A percentile compares a stretch with the other conserved stretches of the same genome.
Evolutionary conservation across 169 alveolate species (phyloP).

Genomic region (Eimeria sp.): DNA sequence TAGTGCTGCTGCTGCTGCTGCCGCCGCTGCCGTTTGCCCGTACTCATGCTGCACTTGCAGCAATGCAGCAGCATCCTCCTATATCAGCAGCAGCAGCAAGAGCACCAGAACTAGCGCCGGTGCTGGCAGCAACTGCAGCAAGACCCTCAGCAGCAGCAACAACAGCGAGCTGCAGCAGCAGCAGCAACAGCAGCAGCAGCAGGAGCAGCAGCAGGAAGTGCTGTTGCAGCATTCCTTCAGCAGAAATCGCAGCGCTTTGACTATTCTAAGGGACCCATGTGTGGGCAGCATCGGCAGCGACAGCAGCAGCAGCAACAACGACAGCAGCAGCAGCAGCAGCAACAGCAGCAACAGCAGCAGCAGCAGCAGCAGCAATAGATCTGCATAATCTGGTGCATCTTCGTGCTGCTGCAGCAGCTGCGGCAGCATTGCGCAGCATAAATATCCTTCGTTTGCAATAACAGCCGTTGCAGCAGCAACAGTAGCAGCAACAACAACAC

Average conservation of each 20-base stretch:
- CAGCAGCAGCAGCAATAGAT: not conserved
- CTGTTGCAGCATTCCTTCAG: not conserved
- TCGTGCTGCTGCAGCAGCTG: slow-evolving; percentile 33
- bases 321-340: slow-evolving; percentile 21
- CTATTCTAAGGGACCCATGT: not conserved
- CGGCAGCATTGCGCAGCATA: not conserved
- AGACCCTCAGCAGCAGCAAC: not conserved
- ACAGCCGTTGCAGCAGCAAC: slow-evolving; percentile 44
- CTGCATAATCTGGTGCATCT: not conserved
- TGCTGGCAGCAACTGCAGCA: not conserved
- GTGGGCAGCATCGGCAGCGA: slow-evolving; percentile 1
- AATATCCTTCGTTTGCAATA: not conserved
- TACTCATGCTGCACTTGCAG: not conserved
- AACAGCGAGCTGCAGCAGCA: not conserved
- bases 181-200: not conserved
- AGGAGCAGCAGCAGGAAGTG: not conserved
- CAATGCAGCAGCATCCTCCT: slow-evolving; percentile 7
- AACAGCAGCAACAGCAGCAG: not conserved
- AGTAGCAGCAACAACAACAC: not conserved
- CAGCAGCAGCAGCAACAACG: not conserved
- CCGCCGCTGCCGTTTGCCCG: not conserved
- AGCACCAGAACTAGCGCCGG: slow-evolving; percentile 16
- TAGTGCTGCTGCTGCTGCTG: slow-evolving; percentile 9
- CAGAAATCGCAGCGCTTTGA: not conserved
- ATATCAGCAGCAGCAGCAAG: slow-evolving; percentile 7